Conservation (phyloP, 176 grass and related monocot species). For the Phoenix roebelenii region DNA sequence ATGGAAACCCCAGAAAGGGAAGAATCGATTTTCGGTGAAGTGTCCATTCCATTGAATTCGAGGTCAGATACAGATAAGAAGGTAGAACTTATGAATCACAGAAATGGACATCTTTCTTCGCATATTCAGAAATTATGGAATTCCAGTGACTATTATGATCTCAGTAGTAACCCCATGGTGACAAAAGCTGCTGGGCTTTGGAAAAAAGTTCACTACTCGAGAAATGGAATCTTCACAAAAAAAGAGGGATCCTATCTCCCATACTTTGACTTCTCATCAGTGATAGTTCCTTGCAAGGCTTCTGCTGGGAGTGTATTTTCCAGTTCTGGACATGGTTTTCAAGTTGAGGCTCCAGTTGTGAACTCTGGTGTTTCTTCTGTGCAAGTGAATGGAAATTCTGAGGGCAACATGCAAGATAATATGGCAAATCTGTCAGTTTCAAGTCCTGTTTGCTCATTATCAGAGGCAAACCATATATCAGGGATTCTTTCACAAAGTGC, state of each 20-base stretch:
- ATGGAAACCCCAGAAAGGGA: conserved; percentile 25
- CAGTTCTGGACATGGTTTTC: conserved; percentile 20
- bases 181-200: conserved; percentile 30
- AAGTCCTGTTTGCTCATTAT: conserved; percentile 23
- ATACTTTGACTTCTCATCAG: conserved; percentile 65
- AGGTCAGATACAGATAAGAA: conserved; percentile 23
- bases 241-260: conserved; percentile 22
- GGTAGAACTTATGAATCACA: conserved; percentile 9
- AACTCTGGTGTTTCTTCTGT: conserved; percentile 12
- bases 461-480: conserved; percentile 18
- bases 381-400: conserved; percentile 21
- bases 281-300: conserved; percentile 59
- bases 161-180: conserved; percentile 61
- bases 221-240: conserved; percentile 24
- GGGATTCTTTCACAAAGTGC: conserved; percentile 22
- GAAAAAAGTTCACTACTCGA: conserved; percentile 15
- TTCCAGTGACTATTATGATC: conserved; percentile 40
- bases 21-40: conserved; percentile 25
- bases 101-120: conserved; percentile 21
- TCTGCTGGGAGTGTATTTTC: conserved; percentile 31
- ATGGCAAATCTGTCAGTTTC: conserved; percentile 20
- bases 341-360: conserved; percentile 24
- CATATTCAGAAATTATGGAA: conserved; percentile 25
- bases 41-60: conserved; percentile 21
- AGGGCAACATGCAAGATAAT: conserved; percentile 28